Percentiles rank a stretch among this genome's conserved stretches.
Conservation (phyloP, 768 basidiomycete genomes). For the Hygrocybe punicea region DNA sequence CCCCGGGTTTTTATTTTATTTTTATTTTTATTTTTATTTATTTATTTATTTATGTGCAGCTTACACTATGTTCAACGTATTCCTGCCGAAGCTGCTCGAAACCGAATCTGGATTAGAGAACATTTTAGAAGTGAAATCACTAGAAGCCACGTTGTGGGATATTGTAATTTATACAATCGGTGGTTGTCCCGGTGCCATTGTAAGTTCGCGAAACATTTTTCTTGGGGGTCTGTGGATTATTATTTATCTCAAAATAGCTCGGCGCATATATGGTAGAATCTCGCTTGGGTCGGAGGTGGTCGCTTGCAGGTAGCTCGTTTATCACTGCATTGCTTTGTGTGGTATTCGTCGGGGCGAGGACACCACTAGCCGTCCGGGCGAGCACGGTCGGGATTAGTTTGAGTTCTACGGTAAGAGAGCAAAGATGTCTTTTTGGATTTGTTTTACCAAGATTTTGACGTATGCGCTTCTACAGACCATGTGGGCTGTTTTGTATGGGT, state of each 20-base stretch:
- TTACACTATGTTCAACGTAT: constrained; percentile 93
- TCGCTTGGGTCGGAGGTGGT: constrained; percentile 62
- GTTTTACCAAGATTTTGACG: not conserved
- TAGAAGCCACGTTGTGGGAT: constrained; percentile 73
- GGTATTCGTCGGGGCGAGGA: constrained; percentile 59
- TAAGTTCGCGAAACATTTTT: constrained; percentile 34
- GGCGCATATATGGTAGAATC: constrained; percentile 84
- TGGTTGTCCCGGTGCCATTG: constrained; percentile 80
- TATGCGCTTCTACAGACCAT: constrained; percentile 48
- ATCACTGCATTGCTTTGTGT: constrained; percentile 72
- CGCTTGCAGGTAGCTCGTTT: constrained; percentile 73
- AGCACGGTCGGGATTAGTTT: constrained; percentile 77
- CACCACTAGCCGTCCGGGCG: constrained; percentile 55
- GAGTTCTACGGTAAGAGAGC: constrained; percentile 57
- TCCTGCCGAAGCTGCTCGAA: constrained; percentile 82
- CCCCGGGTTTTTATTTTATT: not conserved
- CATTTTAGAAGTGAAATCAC: constrained; percentile 34
- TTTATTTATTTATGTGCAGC: constrained; percentile 44
- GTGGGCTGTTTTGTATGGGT: constrained; percentile 86
- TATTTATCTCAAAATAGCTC: constrained; percentile 44
- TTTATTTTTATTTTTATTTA: not conserved
- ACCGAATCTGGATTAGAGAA: constrained; percentile 35
- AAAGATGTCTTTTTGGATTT: not conserved
- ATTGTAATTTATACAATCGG: constrained; percentile 83
- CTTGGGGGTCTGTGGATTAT: constrained; percentile 5